These are phyloP conservation scores for Escovopsis sp. DNA, from an alignment of 2,329 filamentous ascomycete species.

Conservation along the genomic window DNA sequence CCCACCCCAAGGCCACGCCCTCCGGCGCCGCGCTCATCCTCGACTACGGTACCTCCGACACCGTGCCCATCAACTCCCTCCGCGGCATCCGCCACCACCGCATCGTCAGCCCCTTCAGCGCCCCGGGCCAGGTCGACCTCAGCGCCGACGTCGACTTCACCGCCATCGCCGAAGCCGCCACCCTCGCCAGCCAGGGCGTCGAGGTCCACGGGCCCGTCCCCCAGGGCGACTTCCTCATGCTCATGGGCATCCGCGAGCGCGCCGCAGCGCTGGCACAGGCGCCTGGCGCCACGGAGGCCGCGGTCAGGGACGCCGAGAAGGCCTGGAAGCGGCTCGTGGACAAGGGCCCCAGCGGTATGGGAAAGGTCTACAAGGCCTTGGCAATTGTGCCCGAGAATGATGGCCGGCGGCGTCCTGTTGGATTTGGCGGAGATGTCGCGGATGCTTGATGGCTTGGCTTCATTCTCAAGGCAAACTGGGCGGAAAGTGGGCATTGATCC, in stretches of 20 bases:
- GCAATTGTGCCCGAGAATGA: conserved; percentile 74
- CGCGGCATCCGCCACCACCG: conserved; percentile 73
- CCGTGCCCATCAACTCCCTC: conserved; percentile 74
- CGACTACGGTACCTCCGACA: conserved; percentile 74
- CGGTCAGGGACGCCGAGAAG: conserved; percentile 48
- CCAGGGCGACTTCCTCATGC: conserved; percentile 64
- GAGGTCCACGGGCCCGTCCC: conserved; percentile 88
- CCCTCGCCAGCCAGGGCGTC: conserved; percentile 59
- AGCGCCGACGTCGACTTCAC: conserved; percentile 90
- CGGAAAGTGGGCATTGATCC: no score
- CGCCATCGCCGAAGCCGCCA: conserved; percentile 68
- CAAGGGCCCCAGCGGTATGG: conserved; percentile 72
- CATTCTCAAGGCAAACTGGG: background rate
- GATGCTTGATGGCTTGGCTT: conserved; percentile 1
- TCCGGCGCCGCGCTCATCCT: conserved; percentile 86
- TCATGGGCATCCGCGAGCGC: conserved; percentile 72
- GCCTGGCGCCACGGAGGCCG: conserved; percentile 25
- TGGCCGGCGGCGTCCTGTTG: conserved; percentile 63
- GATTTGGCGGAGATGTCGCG: conserved; percentile 65
- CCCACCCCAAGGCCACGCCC: conserved; percentile 42
- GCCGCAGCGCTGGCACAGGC: conserved; percentile 50
- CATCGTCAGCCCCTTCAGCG: conserved; percentile 62
- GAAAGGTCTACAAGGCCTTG: conserved; percentile 84
- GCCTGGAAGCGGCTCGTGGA: conserved; percentile 79
- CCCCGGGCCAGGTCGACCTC: conserved; percentile 73